A percentile compares a stretch with the other conserved stretches of the same genome.
Evolutionary conservation across 371 early-diverging fungal species (phyloP).

Genomic region (Gilbertella persicaria): DNA sequence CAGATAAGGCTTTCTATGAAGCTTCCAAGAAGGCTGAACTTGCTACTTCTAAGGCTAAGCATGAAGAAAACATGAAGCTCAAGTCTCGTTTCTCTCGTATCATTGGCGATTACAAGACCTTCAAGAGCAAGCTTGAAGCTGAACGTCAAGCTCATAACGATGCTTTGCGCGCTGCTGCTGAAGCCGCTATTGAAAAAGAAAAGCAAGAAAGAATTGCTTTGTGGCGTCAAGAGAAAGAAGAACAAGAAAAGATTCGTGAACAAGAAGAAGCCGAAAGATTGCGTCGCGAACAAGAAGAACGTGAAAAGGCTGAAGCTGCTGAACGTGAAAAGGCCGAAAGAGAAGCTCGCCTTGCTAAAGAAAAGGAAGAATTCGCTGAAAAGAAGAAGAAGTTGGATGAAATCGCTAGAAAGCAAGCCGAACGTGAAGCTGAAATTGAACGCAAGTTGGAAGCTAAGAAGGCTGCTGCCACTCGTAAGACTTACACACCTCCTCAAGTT

Average conservation of each 20-base stretch:
- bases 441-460: conserved; percentile 23
- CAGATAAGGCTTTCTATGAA: conserved; percentile 81
- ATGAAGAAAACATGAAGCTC: conserved; percentile 71
- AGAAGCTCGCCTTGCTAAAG: conserved; percentile 32
- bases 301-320: conserved; percentile 27
- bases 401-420: conserved; percentile 40
- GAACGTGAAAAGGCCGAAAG: conserved; percentile 36
- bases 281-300: conserved; percentile 29
- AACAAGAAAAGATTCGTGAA: conserved; percentile 29
- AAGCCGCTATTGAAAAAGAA: conserved; percentile 67
- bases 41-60: conserved; percentile 64
- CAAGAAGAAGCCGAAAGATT: conserved; percentile 51
- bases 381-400: conserved; percentile 36
- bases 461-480: conserved; percentile 4
- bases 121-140: conserved; percentile 61
- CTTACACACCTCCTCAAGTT: conserved; percentile 13
- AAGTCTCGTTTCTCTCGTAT: conserved; percentile 83
- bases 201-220: conserved; percentile 67
- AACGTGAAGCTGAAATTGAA: conserved; percentile 46
- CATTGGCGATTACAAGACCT: conserved; percentile 72
- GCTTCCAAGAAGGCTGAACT: conserved; percentile 71
- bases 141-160: conserved; percentile 55
- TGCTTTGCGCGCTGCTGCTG: conserved; percentile 52
- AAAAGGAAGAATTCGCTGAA: conserved; percentile 33
- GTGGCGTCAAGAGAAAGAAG: conserved; percentile 57